Evolutionary conservation across 1,284 basidiomycete genomes (phyloP).

Genomic region (Ganoderma leucocontextum): DNA sequence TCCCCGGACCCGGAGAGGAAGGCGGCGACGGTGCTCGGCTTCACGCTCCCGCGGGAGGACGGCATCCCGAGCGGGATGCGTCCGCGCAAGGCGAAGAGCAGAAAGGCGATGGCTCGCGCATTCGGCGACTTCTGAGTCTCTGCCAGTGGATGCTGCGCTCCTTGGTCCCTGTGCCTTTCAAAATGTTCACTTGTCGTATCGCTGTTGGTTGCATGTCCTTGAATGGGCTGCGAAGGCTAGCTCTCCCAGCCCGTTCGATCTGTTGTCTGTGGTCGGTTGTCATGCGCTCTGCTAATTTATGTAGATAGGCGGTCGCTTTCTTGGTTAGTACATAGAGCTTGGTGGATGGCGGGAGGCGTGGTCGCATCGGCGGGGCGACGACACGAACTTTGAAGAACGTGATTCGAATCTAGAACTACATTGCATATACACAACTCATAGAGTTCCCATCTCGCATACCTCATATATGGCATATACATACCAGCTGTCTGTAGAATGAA

Average conservation of each 20-base stretch:
- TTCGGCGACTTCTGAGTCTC: conserved; percentile 32
- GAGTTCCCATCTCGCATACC: background rate
- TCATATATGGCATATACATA: background rate
- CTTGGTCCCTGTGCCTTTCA: background rate
- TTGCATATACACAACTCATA: background rate
- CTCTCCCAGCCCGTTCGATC: background rate
- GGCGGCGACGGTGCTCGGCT: conserved; percentile 28
- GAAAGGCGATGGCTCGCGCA: conserved; percentile 36
- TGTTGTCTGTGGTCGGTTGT: background rate
- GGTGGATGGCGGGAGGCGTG: background rate
- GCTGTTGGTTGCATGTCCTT: background rate
- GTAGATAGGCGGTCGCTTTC: conserved; percentile 1
- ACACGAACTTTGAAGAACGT: no score
- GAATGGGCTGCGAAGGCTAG: background rate
- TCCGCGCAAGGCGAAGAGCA: conserved; percentile 37
- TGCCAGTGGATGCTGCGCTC: background rate
- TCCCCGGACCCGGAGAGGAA: conserved; percentile 21
- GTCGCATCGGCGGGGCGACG: no score
- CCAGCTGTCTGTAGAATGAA: background rate
- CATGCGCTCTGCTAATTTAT: background rate
- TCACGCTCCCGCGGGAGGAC: conserved; percentile 35
- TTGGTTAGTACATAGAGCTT: background rate
- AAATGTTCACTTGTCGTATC: background rate
- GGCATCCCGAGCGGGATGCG: conserved; percentile 34
- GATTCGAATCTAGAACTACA: background rate